A percentile compares a stretch with the other conserved stretches of the same genome.
Conservation (phyloP, 345 rosid genomes). For the Diplotaxis tenuifolia region DNA sequence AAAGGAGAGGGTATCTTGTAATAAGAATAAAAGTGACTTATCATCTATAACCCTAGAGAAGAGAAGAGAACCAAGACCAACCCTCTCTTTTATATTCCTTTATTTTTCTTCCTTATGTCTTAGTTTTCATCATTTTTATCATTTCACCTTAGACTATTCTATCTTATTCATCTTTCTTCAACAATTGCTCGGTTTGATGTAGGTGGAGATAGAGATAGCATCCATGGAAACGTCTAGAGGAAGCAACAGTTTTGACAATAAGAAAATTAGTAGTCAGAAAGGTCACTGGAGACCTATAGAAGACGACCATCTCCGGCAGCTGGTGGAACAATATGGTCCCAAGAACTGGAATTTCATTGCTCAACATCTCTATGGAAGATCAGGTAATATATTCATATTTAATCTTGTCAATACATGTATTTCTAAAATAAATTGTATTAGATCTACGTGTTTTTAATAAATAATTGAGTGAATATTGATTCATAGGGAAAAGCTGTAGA, state of each 20-base stretch:
- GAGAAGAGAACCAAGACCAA: slow-evolving; percentile 34
- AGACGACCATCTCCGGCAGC: slow-evolving; percentile 53
- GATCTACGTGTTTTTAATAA: not conserved
- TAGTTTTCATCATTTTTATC: slow-evolving; percentile 30
- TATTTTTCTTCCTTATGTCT: slow-evolving; percentile 9
- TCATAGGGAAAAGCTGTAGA: slow-evolving; percentile 67
- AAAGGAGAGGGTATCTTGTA: slow-evolving; percentile 30
- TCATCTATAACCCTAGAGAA: slow-evolving; percentile 43
- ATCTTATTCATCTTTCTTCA: slow-evolving; percentile 29
- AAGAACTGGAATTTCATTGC: slow-evolving; percentile 68
- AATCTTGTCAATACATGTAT: not conserved
- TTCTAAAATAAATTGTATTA: not conserved
- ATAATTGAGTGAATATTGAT: not conserved
- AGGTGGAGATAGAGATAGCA: slow-evolving; percentile 30
- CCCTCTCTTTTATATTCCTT: slow-evolving; percentile 35
- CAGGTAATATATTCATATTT: slow-evolving; percentile 39
- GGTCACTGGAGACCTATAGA: slow-evolving; percentile 75
- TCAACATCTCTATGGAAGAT: slow-evolving; percentile 57
- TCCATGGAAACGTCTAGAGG: slow-evolving; percentile 41
- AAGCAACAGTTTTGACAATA: slow-evolving; percentile 35
- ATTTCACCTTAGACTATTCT: slow-evolving; percentile 34
- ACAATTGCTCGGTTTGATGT: slow-evolving; percentile 18
- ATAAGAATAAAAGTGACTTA: slow-evolving; percentile 44
- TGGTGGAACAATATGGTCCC: slow-evolving; percentile 54
- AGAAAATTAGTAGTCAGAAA: slow-evolving; percentile 45